Conservation (phyloP, 2,329 filamentous ascomycete species). For the Elsinoe ampelina region DNA sequence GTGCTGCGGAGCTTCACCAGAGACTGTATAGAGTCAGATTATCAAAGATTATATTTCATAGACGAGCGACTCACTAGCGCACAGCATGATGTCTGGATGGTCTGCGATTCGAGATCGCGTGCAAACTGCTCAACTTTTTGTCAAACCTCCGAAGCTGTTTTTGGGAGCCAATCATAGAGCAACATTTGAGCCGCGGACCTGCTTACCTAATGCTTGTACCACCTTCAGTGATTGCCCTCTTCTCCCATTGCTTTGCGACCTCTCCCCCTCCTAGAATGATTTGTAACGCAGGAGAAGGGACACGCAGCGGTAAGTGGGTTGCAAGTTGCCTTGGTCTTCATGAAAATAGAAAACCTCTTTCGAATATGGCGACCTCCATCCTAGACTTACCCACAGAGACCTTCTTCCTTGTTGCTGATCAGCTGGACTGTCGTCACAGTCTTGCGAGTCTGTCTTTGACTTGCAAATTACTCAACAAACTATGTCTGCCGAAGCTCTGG, state of each 20-base stretch:
- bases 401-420: neutral
- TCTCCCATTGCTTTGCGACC: no score
- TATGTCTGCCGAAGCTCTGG: neutral
- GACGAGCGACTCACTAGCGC: constrained; percentile 28
- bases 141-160: neutral
- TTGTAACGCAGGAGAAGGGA: no score
- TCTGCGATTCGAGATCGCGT: no score
- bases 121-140: neutral
- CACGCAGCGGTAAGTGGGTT: no score
- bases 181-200: neutral
- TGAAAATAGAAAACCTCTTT: no score
- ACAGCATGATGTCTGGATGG: constrained; percentile 25
- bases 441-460: neutral
- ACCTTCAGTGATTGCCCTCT: no score
- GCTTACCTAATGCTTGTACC: neutral
- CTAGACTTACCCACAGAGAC: neutral
- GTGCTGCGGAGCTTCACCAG: constrained; percentile 89
- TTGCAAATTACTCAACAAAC: neutral
- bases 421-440: neutral
- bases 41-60: neutral
- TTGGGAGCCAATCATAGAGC: neutral
- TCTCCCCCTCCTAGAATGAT: no score
- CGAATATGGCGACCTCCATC: neutral
- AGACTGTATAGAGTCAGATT: constrained; percentile 52
- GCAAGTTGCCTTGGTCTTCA: no score